phyloP scores from a whole-genome alignment of 176 grass and related monocot genomes.

The Paspalum vaginatum region DNA sequence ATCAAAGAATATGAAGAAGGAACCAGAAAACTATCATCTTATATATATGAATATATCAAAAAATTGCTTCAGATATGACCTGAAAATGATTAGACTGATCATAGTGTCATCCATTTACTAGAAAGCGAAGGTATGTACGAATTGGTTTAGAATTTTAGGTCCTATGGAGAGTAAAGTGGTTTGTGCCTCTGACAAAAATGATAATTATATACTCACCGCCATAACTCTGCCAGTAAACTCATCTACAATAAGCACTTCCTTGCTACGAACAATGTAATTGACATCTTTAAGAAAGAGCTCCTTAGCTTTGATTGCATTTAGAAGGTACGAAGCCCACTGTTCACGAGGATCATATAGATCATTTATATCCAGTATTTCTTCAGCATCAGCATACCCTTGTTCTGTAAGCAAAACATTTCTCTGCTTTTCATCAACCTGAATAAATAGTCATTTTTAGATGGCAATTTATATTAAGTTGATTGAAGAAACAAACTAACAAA shows the following conservation, averaged over 20 bases:
- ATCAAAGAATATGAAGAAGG: slow-evolving; percentile 20
- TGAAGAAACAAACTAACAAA: slow-evolving; percentile 21
- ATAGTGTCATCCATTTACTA: slow-evolving; percentile 18
- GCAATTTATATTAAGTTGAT: slow-evolving; percentile 16
- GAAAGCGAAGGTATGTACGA: neutral
- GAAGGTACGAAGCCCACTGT: slow-evolving; percentile 97
- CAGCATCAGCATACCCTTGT: slow-evolving; percentile 90
- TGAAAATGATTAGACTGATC: slow-evolving; percentile 23
- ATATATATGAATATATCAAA: slow-evolving; percentile 14
- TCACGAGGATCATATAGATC: slow-evolving; percentile 97
- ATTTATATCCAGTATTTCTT: slow-evolving; percentile 98
- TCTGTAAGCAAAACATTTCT: slow-evolving; percentile 94
- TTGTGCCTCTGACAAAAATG: slow-evolving; percentile 12
- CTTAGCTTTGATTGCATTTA: slow-evolving; percentile 99
- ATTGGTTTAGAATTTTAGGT: slow-evolving; percentile 7
- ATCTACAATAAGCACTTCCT: slow-evolving; percentile 97
- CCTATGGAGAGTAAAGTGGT: slow-evolving; percentile 16
- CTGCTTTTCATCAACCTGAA: slow-evolving; percentile 98
- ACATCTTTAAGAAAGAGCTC: slow-evolving; percentile 96
- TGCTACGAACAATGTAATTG: slow-evolving; percentile 95
- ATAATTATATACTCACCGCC: slow-evolving; percentile 62
- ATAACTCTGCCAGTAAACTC: slow-evolving; percentile 99
- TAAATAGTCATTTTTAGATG: slow-evolving; percentile 36
- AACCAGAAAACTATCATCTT: neutral
- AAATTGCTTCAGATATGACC: neutral